Evolutionary conservation across 2,329 filamentous ascomycete genomes (phyloP), one percentile per base, ranked within the genome.

Genomic region (Fusarium longipes): DNA sequence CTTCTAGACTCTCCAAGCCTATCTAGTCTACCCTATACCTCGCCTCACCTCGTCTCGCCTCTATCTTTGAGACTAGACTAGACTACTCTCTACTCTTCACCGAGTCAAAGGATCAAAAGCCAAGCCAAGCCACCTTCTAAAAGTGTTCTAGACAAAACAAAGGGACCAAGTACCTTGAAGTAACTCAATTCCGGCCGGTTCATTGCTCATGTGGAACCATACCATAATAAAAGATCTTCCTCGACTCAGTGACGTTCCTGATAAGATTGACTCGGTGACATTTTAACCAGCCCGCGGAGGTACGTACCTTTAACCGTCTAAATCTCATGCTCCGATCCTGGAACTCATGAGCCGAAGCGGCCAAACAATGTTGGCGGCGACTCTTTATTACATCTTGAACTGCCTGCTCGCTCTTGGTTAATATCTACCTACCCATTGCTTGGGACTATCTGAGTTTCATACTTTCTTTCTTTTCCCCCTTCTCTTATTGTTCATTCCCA

Each of bases 301-400:
- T 64, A 64, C 60, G 59, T 63, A 63, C 59, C 44, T 20, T 29
- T 14, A 6, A 22, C 18, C 33, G n/a, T 43, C 40, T n/a, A 24
- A 33, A 42, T 45, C 44, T 68, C 29, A 57, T 63, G 50, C 65
- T 64, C 60, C 59, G 60, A 52, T 33, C 49, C 38, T 50, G 65
- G 56, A 57, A 57, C 65, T 68, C 65, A 68, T 66, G 65, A 69
- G 64, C 65, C 65, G 65, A 66, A 50, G 54, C 38, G 51, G 61
- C 59, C n/a, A 30, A 44, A 38, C 45, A 40, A 47, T 44, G 36
- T 43, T 14, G 20, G 44, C n/a, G 20, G 44, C 45, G 50, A 44
- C 52, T 68, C 61, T 69, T 49, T 68, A 68, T 66, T 69, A 63
- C 48, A 44, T 58, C 60, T 53, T 65, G 32, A n/a, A 36, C 12